phyloP scores from a whole-genome alignment of 1,284 basidiomycete genomes.

The Exsudoporus floridanus region DNA sequence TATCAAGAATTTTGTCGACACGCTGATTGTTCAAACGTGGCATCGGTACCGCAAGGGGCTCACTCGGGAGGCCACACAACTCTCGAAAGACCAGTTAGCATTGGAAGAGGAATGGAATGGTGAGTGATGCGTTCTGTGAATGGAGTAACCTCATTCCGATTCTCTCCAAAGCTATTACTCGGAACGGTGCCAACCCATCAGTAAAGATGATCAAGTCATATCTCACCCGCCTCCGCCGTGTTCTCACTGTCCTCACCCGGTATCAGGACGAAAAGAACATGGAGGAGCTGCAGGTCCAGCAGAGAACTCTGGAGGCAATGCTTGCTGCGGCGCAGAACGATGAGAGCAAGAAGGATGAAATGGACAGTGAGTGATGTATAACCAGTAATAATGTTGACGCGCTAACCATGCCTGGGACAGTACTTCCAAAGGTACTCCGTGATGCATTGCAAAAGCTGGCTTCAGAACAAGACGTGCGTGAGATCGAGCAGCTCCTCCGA shows the following conservation, averaged over 20 bases:
- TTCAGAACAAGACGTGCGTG: not conserved
- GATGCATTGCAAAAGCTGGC: not conserved
- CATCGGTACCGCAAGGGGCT: too few relatives aligned
- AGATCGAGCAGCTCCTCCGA: not conserved
- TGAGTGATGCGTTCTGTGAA: too few relatives aligned
- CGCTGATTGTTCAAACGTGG: too few relatives aligned
- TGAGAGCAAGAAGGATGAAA: not conserved
- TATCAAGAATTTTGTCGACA: too few relatives aligned
- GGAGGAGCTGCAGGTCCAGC: not conserved
- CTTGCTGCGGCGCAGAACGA: not conserved
- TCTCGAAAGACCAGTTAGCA: too few relatives aligned
- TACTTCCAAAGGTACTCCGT: not conserved
- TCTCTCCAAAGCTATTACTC: too few relatives aligned
- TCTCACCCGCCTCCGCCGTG: too few relatives aligned
- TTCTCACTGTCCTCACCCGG: not conserved
- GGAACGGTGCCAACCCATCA: too few relatives aligned
- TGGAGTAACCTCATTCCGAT: too few relatives aligned
- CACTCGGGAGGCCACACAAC: too few relatives aligned
- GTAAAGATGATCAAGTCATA: too few relatives aligned
- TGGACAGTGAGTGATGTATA: not conserved
- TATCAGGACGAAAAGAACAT: not conserved
- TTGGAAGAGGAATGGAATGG: too few relatives aligned
- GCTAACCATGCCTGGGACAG: not conserved
- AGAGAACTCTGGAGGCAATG: not conserved
- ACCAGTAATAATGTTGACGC: not conserved